A percentile compares a stretch with the other conserved stretches of the same genome.
phyloP scores from a whole-genome alignment of 106 monocot genomes.

The Dendrobium nobile region DNA sequence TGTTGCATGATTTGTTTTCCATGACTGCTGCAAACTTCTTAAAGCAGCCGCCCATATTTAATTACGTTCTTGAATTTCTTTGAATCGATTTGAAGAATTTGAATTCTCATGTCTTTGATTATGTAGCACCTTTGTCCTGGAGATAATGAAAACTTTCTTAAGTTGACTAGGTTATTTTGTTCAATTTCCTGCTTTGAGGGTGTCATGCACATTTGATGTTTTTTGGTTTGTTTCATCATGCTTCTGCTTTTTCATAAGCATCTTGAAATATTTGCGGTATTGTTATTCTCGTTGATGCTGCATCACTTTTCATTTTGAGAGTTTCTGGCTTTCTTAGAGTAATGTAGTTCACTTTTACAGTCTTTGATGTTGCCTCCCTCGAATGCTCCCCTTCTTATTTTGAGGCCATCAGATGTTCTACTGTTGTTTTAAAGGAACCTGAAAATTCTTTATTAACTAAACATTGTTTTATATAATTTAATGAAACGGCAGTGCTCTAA shows the following conservation, averaged over 20 bases:
- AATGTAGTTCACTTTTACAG: background rate
- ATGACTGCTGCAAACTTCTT: background rate
- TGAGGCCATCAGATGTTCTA: background rate
- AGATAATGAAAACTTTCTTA: conserved; percentile 1
- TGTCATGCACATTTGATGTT: background rate
- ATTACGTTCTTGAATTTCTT: background rate
- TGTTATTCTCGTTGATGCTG: background rate
- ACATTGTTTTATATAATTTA: background rate
- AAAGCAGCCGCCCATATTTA: background rate
- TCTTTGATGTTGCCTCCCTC: background rate
- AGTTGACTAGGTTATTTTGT: background rate
- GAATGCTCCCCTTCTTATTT: background rate
- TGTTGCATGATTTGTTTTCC: background rate
- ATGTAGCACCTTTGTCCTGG: background rate
- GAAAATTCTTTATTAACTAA: background rate
- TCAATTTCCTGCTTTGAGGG: background rate
- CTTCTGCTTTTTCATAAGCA: background rate
- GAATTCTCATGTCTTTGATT: background rate
- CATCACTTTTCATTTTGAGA: background rate
- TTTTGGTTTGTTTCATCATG: background rate
- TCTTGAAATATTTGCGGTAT: background rate
- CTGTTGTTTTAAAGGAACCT: background rate
- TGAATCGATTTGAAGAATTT: background rate
- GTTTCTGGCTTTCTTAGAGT: background rate
- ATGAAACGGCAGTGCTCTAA: background rate